A percentile compares a stretch with the other conserved stretches of the same genome.
Evolutionary conservation across 257 asterid species (phyloP).

Genomic region (Perilla frutescens): DNA sequence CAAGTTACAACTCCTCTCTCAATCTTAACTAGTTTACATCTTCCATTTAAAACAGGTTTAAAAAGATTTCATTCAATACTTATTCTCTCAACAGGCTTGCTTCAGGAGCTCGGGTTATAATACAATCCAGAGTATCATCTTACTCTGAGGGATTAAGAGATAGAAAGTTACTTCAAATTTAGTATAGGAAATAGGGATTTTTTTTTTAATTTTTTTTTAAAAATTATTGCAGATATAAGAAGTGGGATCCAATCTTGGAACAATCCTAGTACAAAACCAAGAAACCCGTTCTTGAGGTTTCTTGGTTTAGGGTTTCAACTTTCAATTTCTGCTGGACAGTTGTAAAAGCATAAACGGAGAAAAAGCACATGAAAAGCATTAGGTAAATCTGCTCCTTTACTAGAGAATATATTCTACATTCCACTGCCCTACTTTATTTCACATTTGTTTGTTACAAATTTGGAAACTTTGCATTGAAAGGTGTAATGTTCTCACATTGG

Average conservation of each 20-base stretch:
- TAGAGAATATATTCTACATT: constrained; percentile 34
- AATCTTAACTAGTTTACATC: constrained; percentile 1
- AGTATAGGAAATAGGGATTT: not conserved
- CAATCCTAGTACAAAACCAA: constrained; percentile 18
- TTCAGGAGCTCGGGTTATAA: constrained; percentile 96
- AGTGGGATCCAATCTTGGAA: no score
- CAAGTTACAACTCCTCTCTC: constrained; percentile 42
- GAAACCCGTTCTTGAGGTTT: constrained; percentile 6
- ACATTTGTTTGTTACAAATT: constrained; percentile 17
- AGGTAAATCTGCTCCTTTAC: constrained; percentile 18
- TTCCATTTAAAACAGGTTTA: constrained; percentile 35
- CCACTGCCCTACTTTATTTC: constrained; percentile 29
- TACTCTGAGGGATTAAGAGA: constrained; percentile 28
- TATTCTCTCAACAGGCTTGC: constrained; percentile 70
- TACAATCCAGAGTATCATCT: constrained; percentile 57
- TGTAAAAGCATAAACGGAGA: constrained; percentile 22
- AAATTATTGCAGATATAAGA: not conserved
- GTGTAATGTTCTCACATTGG: constrained; percentile 9
- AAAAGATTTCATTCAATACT: constrained; percentile 24
- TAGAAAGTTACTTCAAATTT: constrained; percentile 1
- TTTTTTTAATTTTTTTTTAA: not conserved
- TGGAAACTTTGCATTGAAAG: constrained; percentile 29
- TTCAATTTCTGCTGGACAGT: constrained; percentile 13
- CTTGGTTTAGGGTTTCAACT: constrained; percentile 23
- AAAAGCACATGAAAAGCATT: constrained; percentile 26